Percentiles rank a stretch among this genome's conserved stretches.
Conservation (phyloP, 1,139 yeast species). For the Kluyveromyces sp. region DNA sequence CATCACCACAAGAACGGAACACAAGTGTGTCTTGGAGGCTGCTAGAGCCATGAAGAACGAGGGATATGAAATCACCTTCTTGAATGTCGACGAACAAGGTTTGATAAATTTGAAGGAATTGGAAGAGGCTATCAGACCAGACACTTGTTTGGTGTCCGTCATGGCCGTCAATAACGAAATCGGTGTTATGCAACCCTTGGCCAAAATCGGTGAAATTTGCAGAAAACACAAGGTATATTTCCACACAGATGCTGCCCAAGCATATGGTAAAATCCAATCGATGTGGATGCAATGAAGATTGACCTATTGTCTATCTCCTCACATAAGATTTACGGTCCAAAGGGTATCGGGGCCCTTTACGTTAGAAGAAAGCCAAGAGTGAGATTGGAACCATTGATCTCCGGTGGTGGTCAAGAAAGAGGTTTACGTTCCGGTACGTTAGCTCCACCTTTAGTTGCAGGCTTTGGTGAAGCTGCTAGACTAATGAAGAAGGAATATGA, state of each 20-base stretch:
- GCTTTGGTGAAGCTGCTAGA: constrained; percentile 96
- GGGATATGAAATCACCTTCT: constrained; percentile 91
- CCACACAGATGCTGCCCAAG: constrained; percentile 99
- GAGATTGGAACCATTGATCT: constrained; percentile 86
- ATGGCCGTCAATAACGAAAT: constrained; percentile 98
- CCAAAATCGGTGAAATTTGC: constrained; percentile 87
- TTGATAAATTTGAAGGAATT: constrained; percentile 69
- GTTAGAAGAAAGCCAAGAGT: constrained; percentile 98
- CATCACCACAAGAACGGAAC: constrained; percentile 94
- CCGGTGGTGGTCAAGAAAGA: constrained; percentile 99
- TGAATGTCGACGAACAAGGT: constrained; percentile 79
- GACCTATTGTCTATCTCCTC: constrained; percentile 91
- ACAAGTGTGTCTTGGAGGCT: constrained; percentile 94
- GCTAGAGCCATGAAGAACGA: constrained; percentile 93
- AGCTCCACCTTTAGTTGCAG: constrained; percentile 91
- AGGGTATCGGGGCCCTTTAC: constrained; percentile 93
- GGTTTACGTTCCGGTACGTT: constrained; percentile 95
- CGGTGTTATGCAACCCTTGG: constrained; percentile 94
- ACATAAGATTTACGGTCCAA: constrained; percentile 96
- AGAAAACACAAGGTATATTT: constrained; percentile 82
- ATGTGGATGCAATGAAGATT: constrained; percentile 88
- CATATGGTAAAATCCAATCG: constrained; percentile 87
- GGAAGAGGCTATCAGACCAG: constrained; percentile 80
- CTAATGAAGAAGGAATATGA: constrained; percentile 66
- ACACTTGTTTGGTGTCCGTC: constrained; percentile 83